phyloP scores from a whole-genome alignment of 805 yeast genomes.

The Yarrowia sp. region DNA sequence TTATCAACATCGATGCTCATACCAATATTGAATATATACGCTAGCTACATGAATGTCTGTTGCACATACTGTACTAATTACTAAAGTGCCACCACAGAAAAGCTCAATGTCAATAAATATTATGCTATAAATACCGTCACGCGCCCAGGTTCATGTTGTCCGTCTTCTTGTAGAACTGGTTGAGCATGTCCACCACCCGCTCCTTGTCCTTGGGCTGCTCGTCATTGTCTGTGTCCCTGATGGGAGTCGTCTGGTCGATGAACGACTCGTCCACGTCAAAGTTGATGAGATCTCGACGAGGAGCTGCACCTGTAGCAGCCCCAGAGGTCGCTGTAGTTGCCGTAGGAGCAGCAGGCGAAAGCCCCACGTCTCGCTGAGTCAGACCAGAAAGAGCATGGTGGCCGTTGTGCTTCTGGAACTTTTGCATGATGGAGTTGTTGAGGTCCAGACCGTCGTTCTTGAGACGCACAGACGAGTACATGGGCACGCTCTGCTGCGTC shows the following conservation, averaged over 20 bases:
- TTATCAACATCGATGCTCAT: no score
- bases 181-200: constrained; percentile 23
- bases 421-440: constrained; percentile 23
- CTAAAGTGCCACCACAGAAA: no score
- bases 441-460: constrained; percentile 21
- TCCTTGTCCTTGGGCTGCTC: constrained; percentile 21
- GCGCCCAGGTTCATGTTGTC: constrained; percentile 17
- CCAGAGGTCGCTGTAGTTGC: constrained; percentile 1
- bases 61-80: no score
- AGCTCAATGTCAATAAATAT: not conserved
- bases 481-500: not conserved
- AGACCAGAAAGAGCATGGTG: not conserved
- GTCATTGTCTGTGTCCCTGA: not conserved
- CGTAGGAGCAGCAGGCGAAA: not conserved
- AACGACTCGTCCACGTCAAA: constrained; percentile 21
- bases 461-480: constrained; percentile 18
- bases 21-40: no score
- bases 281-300: not conserved
- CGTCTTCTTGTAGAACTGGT: constrained; percentile 22
- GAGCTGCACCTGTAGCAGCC: constrained; percentile 1
- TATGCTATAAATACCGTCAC: not conserved
- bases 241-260: not conserved
- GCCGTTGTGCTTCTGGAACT: constrained; percentile 14
- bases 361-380: not conserved
- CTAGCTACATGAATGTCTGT: no score